These are phyloP conservation scores for Inga oerstediana DNA, from an alignment of 306 rosid genomes.

Conservation along the genomic window DNA sequence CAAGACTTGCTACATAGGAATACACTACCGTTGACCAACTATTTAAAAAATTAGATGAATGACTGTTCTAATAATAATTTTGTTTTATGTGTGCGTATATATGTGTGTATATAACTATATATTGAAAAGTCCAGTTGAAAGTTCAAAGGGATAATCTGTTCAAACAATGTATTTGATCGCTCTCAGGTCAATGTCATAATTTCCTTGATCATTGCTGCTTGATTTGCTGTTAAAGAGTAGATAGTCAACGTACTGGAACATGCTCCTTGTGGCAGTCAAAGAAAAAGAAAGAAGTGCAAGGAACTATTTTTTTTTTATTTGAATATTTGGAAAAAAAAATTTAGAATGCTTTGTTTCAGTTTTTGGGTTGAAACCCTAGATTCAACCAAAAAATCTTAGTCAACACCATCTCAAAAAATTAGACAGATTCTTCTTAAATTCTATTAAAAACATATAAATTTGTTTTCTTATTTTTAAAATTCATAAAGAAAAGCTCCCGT, in stretches of 20 bases:
- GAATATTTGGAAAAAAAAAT: neutral
- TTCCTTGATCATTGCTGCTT: neutral
- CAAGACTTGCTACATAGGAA: neutral
- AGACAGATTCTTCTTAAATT: neutral
- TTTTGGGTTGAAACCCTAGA: neutral
- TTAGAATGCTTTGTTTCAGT: neutral
- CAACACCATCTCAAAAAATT: neutral
- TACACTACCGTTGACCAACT: neutral
- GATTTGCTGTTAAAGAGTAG: neutral
- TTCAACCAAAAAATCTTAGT: neutral
- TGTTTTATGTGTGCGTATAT: too few relatives aligned
- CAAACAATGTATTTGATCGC: neutral
- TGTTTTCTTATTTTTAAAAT: neutral
- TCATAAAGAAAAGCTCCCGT: neutral
- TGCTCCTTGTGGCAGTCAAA: neutral
- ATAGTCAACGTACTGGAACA: neutral
- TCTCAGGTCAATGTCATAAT: neutral
- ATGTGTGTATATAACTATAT: too few relatives aligned
- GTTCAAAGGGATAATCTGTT: neutral
- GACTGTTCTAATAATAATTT: neutral
- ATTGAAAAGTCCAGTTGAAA: neutral
- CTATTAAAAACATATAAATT: neutral
- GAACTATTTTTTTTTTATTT: neutral
- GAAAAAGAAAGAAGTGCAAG: neutral
- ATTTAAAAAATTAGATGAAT: neutral